Evolutionary conservation across 2,329 filamentous ascomycete genomes (phyloP), one percentile per base, ranked within the genome.

Genomic region (Fusarium napiforme): DNA sequence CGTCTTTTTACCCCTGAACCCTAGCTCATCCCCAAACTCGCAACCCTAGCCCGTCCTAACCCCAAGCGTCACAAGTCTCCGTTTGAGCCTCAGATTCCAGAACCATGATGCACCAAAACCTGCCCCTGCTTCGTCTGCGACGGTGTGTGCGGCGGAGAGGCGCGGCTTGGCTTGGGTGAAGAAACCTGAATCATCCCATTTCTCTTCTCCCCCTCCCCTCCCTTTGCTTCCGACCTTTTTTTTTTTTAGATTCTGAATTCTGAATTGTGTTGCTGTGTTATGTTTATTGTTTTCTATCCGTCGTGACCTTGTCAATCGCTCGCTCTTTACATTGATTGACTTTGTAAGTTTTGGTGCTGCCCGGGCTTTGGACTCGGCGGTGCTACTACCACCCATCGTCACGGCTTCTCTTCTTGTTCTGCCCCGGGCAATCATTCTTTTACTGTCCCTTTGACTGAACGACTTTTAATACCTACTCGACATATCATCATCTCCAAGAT

Each of bases 71-170:
- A 66, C 73, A 77, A 77, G 64, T 59, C 65, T 55, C 72, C 67
- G 75, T 77, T 74, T 76, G 75, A 77, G 75, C 64, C 74, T 77
- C 72, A 74, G 74, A 69, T 64, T 71, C 72, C 62, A 60, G 69
- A 71, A 71, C 49, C 65, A 36, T 39, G 45, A 69, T 58, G 45
- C 46, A 53, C 52, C 73, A 71, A 50, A 64, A 64, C 36, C 34
- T 37, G 40, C 57, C 56, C 61, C 52, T 67, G 62, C 52, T 50
- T 58, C 49, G 49, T 65, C 63, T 58, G 53, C 46, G 60, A 67
- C 62, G 68, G 56, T 60, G 61, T 36, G 66, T 46, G 37, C 67
- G 66, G 66, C 67, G 60, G 60, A 32, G 39, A 37, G 45, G 45
- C 30, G 43, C 60, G 60, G 60, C 42, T 37, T 37, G 50, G 45